Evolutionary conservation across 2,329 filamentous ascomycete species (phyloP).

Genomic region (Penicillium polonicum): DNA sequence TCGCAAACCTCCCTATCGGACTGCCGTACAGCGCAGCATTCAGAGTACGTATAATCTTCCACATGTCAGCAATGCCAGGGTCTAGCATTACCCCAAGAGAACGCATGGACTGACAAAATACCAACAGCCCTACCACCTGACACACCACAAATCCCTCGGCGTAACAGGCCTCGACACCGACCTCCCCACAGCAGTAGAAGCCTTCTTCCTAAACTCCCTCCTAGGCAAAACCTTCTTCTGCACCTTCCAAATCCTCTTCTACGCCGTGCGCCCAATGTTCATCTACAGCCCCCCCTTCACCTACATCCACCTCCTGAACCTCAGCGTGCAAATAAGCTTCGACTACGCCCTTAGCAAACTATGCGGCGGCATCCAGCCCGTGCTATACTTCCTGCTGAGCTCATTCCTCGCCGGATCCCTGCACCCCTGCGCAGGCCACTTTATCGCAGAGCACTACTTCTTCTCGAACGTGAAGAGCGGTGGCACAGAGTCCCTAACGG

Average conservation of each 20-base stretch:
- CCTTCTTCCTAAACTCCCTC: constrained; percentile 85
- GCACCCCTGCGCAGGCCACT: constrained; percentile 93
- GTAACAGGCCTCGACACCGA: constrained; percentile 96
- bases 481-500: constrained; percentile 54
- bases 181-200: constrained; percentile 87
- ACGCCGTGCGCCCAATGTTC: constrained; percentile 92
- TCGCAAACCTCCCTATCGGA: constrained; percentile 94
- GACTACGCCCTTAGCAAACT: constrained; percentile 66
- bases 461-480: constrained; percentile 47
- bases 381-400: constrained; percentile 82
- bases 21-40: constrained; percentile 96
- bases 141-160: constrained; percentile 97
- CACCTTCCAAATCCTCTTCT: constrained; percentile 99
- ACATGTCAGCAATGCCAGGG: not conserved
- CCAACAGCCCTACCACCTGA: constrained; percentile 84
- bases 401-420: constrained; percentile 92
- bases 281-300: constrained; percentile 89
- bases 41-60: constrained; percentile 56
- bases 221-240: constrained; percentile 98
- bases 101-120: constrained; percentile 5
- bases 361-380: constrained; percentile 55
- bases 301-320: constrained; percentile 77
- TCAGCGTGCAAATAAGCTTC: constrained; percentile 73
- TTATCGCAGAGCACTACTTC: constrained; percentile 96
- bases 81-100: not conserved